A percentile compares a stretch with the other conserved stretches of the same genome.
Conservation (phyloP, 768 basidiomycete species). For the Kwoniella botswanensis region DNA sequence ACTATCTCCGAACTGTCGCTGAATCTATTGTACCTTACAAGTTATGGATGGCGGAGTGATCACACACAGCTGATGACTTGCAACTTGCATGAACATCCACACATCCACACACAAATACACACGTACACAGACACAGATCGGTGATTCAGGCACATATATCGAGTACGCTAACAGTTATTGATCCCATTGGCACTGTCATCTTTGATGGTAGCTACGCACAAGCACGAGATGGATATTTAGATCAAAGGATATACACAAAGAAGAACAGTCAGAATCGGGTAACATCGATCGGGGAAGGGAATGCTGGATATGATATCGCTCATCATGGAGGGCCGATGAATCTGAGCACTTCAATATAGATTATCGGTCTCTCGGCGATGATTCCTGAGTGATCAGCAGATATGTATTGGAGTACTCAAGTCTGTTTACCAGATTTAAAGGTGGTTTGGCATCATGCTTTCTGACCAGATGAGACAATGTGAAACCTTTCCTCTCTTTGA, state of each 20-base stretch:
- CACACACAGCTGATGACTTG: neutral
- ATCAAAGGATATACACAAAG: neutral
- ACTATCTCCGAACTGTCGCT: no score
- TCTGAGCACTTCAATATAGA: neutral
- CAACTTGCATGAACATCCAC: neutral
- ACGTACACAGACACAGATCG: neutral
- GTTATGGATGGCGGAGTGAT: neutral
- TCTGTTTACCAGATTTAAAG: neutral
- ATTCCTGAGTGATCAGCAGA: neutral
- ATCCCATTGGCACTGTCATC: neutral
- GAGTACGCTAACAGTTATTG: neutral
- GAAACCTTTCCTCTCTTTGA: neutral
- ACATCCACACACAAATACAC: neutral
- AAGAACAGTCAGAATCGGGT: neutral
- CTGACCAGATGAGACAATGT: neutral
- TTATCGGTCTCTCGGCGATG: neutral
- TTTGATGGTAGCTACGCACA: neutral
- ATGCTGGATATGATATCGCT: neutral
- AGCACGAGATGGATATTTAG: neutral
- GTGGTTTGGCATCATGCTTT: neutral
- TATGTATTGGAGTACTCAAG: neutral
- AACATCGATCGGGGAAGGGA: neutral
- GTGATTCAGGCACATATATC: neutral
- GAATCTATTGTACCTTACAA: neutral
- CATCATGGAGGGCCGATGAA: neutral